Conservation (phyloP, 176 grass and related monocot species). For the Hordeum marinum region DNA sequence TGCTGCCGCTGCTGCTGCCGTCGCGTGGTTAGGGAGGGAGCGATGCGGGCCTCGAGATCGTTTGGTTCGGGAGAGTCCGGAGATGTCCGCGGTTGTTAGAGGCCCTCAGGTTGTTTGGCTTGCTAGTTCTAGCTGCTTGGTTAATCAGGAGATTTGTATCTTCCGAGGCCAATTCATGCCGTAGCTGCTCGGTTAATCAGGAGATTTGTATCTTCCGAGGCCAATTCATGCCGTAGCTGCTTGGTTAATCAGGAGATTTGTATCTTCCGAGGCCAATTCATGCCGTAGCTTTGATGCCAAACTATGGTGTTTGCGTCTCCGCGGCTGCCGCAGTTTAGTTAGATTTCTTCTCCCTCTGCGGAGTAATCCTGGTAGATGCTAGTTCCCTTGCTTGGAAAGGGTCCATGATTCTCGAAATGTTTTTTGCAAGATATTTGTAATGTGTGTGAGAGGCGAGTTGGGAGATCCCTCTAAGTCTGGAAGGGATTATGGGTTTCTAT, state of each 20-base stretch:
- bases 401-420: not conserved
- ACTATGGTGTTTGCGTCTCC: not conserved
- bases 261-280: not conserved
- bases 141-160: not conserved
- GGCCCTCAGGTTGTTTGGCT: not conserved
- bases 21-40: not conserved
- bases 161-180: not conserved
- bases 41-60: not conserved
- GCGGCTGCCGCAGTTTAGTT: not conserved
- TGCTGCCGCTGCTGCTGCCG: not conserved
- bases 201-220: not conserved
- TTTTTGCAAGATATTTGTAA: not conserved
- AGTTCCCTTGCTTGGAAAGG: not conserved
- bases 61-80: not conserved
- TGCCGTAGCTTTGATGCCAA: not conserved
- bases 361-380: not conserved
- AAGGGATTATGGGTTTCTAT: not conserved
- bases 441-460: not conserved
- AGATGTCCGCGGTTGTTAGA: not conserved
- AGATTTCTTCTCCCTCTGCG: not conserved
- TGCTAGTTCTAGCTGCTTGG: not conserved
- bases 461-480: not conserved
- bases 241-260: not conserved
- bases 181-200: not conserved
- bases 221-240: not conserved